These are phyloP conservation scores for Zymoseptoria crescenta DNA, from an alignment of 2,329 filamentous ascomycete species.

Conservation along the genomic window DNA sequence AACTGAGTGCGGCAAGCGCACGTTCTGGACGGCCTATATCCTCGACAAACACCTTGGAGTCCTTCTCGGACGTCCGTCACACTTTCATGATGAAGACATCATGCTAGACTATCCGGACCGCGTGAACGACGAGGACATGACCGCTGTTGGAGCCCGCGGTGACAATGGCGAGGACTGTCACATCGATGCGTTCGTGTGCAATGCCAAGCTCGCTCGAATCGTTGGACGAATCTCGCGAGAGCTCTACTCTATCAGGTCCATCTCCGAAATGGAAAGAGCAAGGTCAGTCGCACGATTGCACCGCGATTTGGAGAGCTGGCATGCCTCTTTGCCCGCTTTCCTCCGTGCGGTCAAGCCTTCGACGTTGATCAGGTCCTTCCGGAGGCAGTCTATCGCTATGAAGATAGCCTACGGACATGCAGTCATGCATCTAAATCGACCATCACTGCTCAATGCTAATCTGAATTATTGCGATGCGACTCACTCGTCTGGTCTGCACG, in stretches of 20 bases:
- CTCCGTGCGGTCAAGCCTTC: slow-evolving; percentile 39
- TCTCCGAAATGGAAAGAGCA: not conserved
- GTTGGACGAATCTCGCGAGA: slow-evolving; percentile 27
- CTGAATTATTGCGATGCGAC: not conserved
- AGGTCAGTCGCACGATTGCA: slow-evolving; percentile 27
- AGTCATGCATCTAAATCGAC: slow-evolving; percentile 30
- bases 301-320: slow-evolving; percentile 30
- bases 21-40: slow-evolving; percentile 57
- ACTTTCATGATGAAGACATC: slow-evolving; percentile 57
- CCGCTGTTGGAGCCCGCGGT: slow-evolving; percentile 32
- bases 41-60: slow-evolving; percentile 57
- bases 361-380: slow-evolving; percentile 40
- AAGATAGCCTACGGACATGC: slow-evolving; percentile 30
- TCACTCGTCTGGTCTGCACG: not conserved
- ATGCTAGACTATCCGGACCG: slow-evolving; percentile 52
- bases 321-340: slow-evolving; percentile 34
- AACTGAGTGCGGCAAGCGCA: slow-evolving; percentile 47
- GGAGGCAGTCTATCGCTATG: slow-evolving; percentile 27
- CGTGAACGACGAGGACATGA: slow-evolving; percentile 52
- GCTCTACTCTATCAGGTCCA: slow-evolving; percentile 27
- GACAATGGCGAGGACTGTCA: slow-evolving; percentile 38
- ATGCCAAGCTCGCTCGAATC: slow-evolving; percentile 34
- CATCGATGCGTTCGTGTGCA: slow-evolving; percentile 43
- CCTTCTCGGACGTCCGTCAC: slow-evolving; percentile 53
- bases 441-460: slow-evolving; percentile 20